Base-by-base conservation (phyloP, 495 filamentous ascomycete species). In the Penicillium maclennaniae region DNA sequence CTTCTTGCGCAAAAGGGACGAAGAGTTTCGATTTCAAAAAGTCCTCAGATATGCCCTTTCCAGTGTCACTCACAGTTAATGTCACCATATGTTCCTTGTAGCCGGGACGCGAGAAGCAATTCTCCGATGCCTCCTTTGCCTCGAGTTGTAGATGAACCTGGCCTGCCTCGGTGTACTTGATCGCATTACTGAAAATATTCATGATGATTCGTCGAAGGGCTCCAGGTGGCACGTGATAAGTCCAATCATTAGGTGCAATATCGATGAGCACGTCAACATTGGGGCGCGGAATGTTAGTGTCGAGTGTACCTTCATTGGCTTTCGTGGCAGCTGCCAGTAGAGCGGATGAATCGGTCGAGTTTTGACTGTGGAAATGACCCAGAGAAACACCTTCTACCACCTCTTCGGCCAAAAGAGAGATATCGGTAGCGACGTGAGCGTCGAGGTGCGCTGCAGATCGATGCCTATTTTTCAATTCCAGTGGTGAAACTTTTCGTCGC, bases 181-280 rank as follows among this genome's bases (percentile, higher is more conserved):
- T 78, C 0, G 89, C 83, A 65, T 95, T 95, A 15, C 89, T 86
- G 48, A 90, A 85, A 1, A 92, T 55, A 57, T 95, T 92, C 85
- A 91, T 88, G 28, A 93, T 79, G 38, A 91, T 80, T 3, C 89
- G 81, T 16, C 86, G 79, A 36, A 90, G 68, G 3, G 87, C 88
- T 4, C 87, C 87, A 0, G 87, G 85, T 36, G 91, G 85, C 0
- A 83, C 82, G 4, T 72, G 72, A 65, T 88, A 90, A 14, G 78
- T 51, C 73, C 83, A 90, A 49, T 79, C 67, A 39, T 80, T 74
- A 15, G 72, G 72, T 23, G 82, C 76, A 41, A 91, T 79, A 62
- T 88, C 84, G 12, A 91, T 62, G 34, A 85, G 72, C 31, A 90
- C 78, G 12, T 80, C 74, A 5, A 87, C 77, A 15, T 71, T 66